Evolutionary conservation across 192 early-diverging fungal species (phyloP), one percentile per base, ranked within the genome.

Genomic region (Coemansia sp.): DNA sequence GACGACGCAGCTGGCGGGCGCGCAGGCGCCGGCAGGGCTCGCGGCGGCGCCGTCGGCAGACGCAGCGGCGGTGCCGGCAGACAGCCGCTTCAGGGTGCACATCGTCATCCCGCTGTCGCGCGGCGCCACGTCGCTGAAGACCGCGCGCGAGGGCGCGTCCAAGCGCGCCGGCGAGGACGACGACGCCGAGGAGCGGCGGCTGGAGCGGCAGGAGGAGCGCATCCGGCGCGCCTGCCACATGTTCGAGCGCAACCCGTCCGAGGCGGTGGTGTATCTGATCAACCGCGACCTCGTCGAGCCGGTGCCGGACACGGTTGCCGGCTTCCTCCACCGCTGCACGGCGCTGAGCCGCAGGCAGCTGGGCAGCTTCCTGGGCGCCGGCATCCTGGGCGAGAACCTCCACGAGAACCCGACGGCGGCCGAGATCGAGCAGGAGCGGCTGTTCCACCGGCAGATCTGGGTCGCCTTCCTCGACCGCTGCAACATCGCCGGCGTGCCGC

Each of bases 281-380:
- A 72, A 78, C 61, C 76, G 76, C 61, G 68, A 82, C n/a, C 74
- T 82, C 36, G 67, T 85, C 24, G 72, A 68, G 34, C 62, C 73
- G 0, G 69, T 55, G 6, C 75, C 84, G 0, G 79, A 82, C 51
- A 62, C 33, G 38, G 77, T 85, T 2, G 84, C 84, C 0, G 67
- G 69, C 6, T 85, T 85, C 66, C 60, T 85, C 62, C 67, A 82
- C 64, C 72, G 84, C 24, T 81, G 78, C 76, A 82, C 79, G 26
- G 75, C 78, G 58, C 79, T 85, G 45, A 82, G 67, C 52, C 84
- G 84, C 41, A 64, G 72, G 1, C 84, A 85, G 73, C 75, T 77
- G 14, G 78, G 76, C 51, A 56, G 60, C 35, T 85, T 81, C 57
- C 66, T 85, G 45, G 84, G 84, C 1, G 55, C 71, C 3, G 84